A percentile compares a stretch with the other conserved stretches of the same genome.
phyloP scores from a whole-genome alignment of 2,329 filamentous ascomycete species.

The Aspergillus japonicus region DNA sequence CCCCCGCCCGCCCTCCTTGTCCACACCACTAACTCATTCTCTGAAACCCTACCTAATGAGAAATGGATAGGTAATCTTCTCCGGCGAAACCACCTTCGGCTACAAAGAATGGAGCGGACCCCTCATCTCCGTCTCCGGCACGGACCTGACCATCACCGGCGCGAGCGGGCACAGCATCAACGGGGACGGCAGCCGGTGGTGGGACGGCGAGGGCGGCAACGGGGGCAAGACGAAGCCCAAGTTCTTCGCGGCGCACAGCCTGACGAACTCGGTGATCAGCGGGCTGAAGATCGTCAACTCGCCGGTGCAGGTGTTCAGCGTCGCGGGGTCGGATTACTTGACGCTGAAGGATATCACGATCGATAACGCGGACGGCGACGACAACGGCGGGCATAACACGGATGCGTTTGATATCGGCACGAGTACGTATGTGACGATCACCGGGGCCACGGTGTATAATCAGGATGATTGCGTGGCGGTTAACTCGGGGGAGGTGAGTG shows the following conservation, averaged over 20 bases:
- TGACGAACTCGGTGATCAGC: conserved; percentile 34
- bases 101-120: conserved; percentile 66
- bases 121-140: conserved; percentile 61
- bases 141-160: conserved; percentile 53
- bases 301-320: conserved; percentile 39
- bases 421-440: too few species aligned
- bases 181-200: conserved; percentile 57
- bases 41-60: background rate
- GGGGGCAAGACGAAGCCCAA: conserved; percentile 65
- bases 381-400: too few species aligned
- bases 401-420: too few species aligned
- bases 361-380: too few species aligned
- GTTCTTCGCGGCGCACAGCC: conserved; percentile 55
- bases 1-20: too few species aligned
- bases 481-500: too few species aligned
- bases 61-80: conserved; percentile 53
- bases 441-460: too few species aligned
- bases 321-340: conserved; percentile 17
- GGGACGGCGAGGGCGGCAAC: conserved; percentile 59
- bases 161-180: conserved; percentile 54
- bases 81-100: conserved; percentile 65
- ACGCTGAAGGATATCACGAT: background rate
- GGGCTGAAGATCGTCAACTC: conserved; percentile 38
- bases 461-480: too few species aligned
- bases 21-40: too few species aligned